These are phyloP conservation scores for Triangularia verruculosa DNA, from an alignment of 2,329 filamentous ascomycete species.

Conservation along the genomic window DNA sequence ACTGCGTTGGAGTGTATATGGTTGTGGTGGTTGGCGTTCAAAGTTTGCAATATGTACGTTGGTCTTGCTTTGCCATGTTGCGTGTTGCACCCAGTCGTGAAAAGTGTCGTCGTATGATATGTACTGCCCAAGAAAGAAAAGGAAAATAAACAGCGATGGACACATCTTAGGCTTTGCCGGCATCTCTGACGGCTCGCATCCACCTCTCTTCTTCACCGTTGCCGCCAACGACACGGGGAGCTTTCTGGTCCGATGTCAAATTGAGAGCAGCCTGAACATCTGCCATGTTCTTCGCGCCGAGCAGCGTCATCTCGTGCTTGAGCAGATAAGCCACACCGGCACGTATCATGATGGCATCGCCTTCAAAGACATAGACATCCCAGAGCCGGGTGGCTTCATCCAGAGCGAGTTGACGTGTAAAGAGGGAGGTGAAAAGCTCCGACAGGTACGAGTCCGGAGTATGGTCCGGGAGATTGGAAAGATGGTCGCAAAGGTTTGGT, in stretches of 20 bases:
- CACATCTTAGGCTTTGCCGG: slow-evolving; percentile 36
- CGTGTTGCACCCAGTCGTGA: not conserved
- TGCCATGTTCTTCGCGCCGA: slow-evolving; percentile 43
- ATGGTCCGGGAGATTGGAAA: slow-evolving; percentile 49
- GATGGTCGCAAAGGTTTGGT: slow-evolving; percentile 60
- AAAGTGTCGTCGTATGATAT: not conserved
- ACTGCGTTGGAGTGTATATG: not conserved
- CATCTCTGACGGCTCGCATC: slow-evolving; percentile 41
- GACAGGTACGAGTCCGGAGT: slow-evolving; percentile 55
- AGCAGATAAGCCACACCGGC: slow-evolving; percentile 67
- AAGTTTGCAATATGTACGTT: not conserved
- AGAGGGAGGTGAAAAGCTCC: slow-evolving; percentile 61
- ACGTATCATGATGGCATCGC: slow-evolving; percentile 67
- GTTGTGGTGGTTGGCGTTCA: not conserved
- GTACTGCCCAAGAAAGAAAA: not conserved
- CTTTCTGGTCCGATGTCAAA: slow-evolving; percentile 24
- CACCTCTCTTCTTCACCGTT: slow-evolving; percentile 49
- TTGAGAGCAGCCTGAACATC: slow-evolving; percentile 44
- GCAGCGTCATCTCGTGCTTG: slow-evolving; percentile 49
- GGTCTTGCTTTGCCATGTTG: slow-evolving; percentile 1
- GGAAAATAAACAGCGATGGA: not conserved
- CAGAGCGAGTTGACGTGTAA: slow-evolving; percentile 60
- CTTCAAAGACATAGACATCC: slow-evolving; percentile 82
- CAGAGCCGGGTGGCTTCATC: slow-evolving; percentile 71
- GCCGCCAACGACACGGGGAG: slow-evolving; percentile 38